phyloP scores from a whole-genome alignment of 2,329 filamentous ascomycete species.

The Myriangium duriaei region DNA sequence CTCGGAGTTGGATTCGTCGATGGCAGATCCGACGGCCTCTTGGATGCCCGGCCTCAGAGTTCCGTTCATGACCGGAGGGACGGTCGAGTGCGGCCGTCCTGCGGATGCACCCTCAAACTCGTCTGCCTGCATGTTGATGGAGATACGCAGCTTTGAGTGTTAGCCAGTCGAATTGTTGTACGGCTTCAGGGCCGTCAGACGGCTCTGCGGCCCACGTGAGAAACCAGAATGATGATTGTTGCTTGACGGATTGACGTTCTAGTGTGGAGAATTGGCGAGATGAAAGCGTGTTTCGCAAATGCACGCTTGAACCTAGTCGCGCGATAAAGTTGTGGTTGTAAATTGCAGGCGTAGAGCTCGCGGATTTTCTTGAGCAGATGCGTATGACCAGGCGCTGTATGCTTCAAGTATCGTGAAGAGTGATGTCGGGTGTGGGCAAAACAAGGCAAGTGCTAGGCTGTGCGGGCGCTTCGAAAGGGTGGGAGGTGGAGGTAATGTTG shows the following conservation, averaged over 20 bases:
- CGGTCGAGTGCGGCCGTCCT: constrained; percentile 4
- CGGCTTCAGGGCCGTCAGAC: constrained; percentile 9
- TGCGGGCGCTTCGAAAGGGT: background rate
- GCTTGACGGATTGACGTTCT: too few relatives aligned
- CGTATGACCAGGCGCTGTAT: too few relatives aligned
- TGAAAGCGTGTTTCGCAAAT: too few relatives aligned
- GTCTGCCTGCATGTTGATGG: constrained; percentile 8
- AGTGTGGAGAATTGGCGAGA: too few relatives aligned
- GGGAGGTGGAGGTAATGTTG: background rate
- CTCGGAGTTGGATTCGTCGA: constrained; percentile 38
- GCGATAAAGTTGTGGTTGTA: too few relatives aligned
- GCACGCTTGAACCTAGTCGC: too few relatives aligned
- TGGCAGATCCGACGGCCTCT: constrained; percentile 45
- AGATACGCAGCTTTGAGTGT: background rate
- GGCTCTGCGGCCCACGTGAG: constrained; percentile 7
- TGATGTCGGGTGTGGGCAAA: background rate
- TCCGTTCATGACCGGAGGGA: background rate
- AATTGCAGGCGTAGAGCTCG: too few relatives aligned
- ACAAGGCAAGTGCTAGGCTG: background rate
- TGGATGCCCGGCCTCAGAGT: constrained; percentile 27
- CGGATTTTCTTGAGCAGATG: too few relatives aligned
- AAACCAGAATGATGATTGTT: constrained; percentile 6
- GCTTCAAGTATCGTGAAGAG: too few relatives aligned
- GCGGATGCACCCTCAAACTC: constrained; percentile 7
- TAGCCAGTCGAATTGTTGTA: background rate